Base-by-base conservation (phyloP, 768 basidiomycete species). In the Boletus fagicola region DNA sequence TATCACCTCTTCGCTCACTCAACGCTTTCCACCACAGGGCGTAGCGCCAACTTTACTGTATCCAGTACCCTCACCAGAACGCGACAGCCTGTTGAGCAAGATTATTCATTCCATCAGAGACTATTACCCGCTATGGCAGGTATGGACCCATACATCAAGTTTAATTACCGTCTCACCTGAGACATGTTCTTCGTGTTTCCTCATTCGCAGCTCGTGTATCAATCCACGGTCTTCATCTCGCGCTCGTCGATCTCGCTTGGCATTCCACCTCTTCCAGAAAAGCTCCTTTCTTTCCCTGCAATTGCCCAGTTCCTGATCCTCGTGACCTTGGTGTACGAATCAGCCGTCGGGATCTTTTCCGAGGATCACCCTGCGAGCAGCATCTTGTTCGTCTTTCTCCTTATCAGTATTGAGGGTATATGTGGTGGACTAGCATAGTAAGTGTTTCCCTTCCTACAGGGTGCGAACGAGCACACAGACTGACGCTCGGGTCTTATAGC, bases 101-200 rank as follows among this genome's bases (percentile, higher is more conserved):
- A 80, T 98, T 57, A 91, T 98, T 55, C 85, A 90, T 65, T 86
- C 84, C 1, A 79, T 94, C 20, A 81, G 93, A 38, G 96, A 98
- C 67, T 98, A 94, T 69, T 98, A 98, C 73, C 94, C 94, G 2
- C 81, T 96, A 40, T 97, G 94, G 91, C 92, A 93, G 86, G 90
- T 88, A 59, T 26, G 79, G 20, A 13, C 39, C 1, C 6, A 66
- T 60, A 61, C 58, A 47, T 56, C 56, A 18, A 42, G 3, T 35
- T 20, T 47, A 26, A 54, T 47, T 49, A 28, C 49, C 20, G 49
- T 52, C 54, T 55, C 33, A 58, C 47, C 36, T 28, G 44, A 26
- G 42, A 50, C 20, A 5, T 48, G 39, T 35, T 28, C 28, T 54
- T n/a, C 26, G 18, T 45, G 47, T 53, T 53, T 52, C 15, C 35